Evolutionary conservation across 768 basidiomycete genomes (phyloP).

Genomic region (Artomyces pyxidatus): DNA sequence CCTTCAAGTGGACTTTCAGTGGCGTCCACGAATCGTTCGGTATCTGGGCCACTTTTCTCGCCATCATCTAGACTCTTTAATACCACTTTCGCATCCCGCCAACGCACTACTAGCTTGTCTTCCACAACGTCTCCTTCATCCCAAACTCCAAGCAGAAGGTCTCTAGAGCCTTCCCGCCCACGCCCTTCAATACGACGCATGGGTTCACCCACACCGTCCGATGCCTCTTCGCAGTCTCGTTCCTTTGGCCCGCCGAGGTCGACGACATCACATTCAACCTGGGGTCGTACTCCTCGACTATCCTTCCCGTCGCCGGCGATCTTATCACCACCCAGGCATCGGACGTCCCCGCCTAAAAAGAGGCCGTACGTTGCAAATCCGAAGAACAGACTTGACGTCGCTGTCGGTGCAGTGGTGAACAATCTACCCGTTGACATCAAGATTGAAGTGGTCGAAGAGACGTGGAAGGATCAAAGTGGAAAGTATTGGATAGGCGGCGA

Average conservation of each 20-base stretch:
- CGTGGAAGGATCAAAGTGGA: constrained; percentile 89
- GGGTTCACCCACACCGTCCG: constrained; percentile 57
- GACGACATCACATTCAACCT: constrained; percentile 42
- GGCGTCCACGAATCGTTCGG: constrained; percentile 49
- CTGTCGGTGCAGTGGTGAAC: constrained; percentile 89
- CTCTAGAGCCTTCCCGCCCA: constrained; percentile 20
- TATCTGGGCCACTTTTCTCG: constrained; percentile 56
- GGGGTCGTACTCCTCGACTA: constrained; percentile 61
- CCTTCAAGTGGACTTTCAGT: constrained; percentile 53
- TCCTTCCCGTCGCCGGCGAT: constrained; percentile 42
- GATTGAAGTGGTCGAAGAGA: constrained; percentile 70
- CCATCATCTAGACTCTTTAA: constrained; percentile 37
- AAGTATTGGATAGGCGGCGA: constrained; percentile 96
- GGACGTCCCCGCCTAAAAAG: constrained; percentile 30
- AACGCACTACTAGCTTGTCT: constrained; percentile 62
- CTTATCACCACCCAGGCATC: constrained; percentile 40
- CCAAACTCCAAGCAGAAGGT: constrained; percentile 25
- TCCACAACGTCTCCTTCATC: constrained; percentile 34
- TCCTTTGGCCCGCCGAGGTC: constrained; percentile 42
- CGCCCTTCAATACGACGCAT: constrained; percentile 35
- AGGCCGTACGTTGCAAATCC: constrained; percentile 81
- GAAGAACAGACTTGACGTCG: constrained; percentile 87
- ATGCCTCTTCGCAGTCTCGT: constrained; percentile 43
- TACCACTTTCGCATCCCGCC: constrained; percentile 78
- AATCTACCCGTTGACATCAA: constrained; percentile 79